Evolutionary conservation across 192 early-diverging fungal genomes (phyloP).

Genomic region (Powellomyces hirtus): DNA sequence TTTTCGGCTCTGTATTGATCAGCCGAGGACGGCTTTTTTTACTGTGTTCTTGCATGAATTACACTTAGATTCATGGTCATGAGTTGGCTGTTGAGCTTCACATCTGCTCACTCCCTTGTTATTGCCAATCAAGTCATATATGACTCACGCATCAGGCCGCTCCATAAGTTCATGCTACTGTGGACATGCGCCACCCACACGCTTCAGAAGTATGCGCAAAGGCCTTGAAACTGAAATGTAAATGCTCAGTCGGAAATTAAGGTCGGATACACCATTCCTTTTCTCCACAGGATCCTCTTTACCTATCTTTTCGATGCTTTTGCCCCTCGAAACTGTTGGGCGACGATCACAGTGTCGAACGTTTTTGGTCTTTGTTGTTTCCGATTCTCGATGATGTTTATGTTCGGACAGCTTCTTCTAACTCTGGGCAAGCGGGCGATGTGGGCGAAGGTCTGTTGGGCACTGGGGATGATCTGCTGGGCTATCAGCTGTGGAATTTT

Average conservation of each 20-base stretch:
- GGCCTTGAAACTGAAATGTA: neutral
- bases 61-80: conserved; percentile 3
- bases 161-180: neutral
- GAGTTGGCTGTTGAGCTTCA: neutral
- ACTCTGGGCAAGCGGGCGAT: neutral
- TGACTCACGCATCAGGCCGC: neutral
- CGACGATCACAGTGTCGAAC: neutral
- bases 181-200: neutral
- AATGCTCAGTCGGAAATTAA: neutral
- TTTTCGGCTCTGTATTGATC: too few species aligned
- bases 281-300: neutral
- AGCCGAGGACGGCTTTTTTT: too few species aligned
- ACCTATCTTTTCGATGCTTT: neutral
- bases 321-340: neutral
- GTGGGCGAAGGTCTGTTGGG: conserved; percentile 3
- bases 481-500: neutral
- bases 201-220: neutral
- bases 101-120: neutral
- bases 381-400: conserved; percentile 8
- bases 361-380: conserved; percentile 5
- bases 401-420: conserved; percentile 10
- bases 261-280: too few species aligned
- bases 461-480: neutral
- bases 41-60: too few species aligned
- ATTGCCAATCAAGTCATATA: conserved; percentile 3